phyloP scores from a whole-genome alignment of 2,329 filamentous ascomycete species.

The Trichoderma atroviride region DNA sequence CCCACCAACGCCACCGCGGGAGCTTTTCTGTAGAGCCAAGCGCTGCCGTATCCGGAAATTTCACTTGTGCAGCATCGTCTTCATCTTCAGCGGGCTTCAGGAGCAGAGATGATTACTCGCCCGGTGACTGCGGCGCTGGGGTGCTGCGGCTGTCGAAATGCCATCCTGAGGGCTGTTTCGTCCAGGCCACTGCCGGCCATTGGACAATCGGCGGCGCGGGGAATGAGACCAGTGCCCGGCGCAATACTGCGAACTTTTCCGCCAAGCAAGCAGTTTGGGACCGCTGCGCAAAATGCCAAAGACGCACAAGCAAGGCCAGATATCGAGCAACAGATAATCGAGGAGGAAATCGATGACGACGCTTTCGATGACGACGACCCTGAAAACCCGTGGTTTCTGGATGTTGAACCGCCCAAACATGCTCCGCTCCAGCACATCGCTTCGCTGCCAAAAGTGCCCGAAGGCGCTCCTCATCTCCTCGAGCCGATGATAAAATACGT shows the following conservation, averaged over 20 bases:
- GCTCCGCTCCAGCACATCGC: constrained; percentile 51
- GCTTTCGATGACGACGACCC: constrained; percentile 39
- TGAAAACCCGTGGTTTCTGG: constrained; percentile 79
- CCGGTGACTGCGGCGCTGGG: constrained; percentile 36
- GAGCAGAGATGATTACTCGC: constrained; percentile 37
- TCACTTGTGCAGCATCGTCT: constrained; percentile 7
- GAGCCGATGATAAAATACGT: constrained; percentile 74
- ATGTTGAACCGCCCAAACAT: constrained; percentile 65
- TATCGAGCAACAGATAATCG: not conserved
- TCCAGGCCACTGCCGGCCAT: constrained; percentile 32
- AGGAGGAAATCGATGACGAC: constrained; percentile 3
- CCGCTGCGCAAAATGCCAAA: not conserved
- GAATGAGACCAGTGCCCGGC: constrained; percentile 28
- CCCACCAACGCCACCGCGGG: constrained; percentile 22
- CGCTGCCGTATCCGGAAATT: constrained; percentile 14
- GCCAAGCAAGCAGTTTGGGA: constrained; percentile 21
- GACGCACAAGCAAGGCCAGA: not conserved
- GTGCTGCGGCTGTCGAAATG: constrained; percentile 39
- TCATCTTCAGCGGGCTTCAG: not conserved
- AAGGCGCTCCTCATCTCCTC: constrained; percentile 71
- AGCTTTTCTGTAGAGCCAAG: constrained; percentile 15
- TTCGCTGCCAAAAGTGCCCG: constrained; percentile 60
- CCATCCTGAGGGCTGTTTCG: constrained; percentile 37
- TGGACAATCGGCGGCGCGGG: constrained; percentile 33
- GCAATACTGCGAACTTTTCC: constrained; percentile 34